Conservation (phyloP, 768 basidiomycete genomes). For the Tremella fuciformis region DNA sequence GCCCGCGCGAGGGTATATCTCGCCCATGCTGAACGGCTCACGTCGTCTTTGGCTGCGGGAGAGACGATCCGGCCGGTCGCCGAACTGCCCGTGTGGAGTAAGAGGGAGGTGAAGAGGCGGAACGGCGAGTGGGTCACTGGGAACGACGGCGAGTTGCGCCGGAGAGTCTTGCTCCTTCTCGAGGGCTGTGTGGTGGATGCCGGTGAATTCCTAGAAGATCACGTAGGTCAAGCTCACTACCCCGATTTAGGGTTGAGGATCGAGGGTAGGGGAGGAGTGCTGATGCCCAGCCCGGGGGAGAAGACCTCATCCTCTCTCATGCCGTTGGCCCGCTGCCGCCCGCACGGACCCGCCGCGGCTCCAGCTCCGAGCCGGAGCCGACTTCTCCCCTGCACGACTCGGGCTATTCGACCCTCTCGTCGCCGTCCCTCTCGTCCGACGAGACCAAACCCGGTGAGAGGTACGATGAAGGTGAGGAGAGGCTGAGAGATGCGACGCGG, state of each 20-base stretch:
- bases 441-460: slow-evolving; percentile 12
- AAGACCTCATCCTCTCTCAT: slow-evolving; percentile 59
- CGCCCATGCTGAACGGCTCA: slow-evolving; percentile 42
- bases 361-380: slow-evolving; percentile 9
- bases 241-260: background rate
- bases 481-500: slow-evolving; percentile 59
- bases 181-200: slow-evolving; percentile 65
- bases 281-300: slow-evolving; percentile 62
- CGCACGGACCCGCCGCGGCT: background rate
- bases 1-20: slow-evolving; percentile 44
- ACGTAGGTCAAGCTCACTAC: slow-evolving; percentile 65
- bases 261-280: background rate
- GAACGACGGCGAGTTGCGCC: slow-evolving; percentile 17
- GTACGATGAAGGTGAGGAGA: slow-evolving; percentile 1
- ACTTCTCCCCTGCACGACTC: slow-evolving; percentile 19
- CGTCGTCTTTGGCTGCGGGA: slow-evolving; percentile 20
- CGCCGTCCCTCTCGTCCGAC: slow-evolving; percentile 12
- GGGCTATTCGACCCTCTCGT: slow-evolving; percentile 28
- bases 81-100: slow-evolving; percentile 41
- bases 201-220: slow-evolving; percentile 63
- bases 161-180: slow-evolving; percentile 57
- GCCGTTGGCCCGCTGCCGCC: slow-evolving; percentile 46
- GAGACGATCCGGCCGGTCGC: slow-evolving; percentile 23
- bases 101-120: slow-evolving; percentile 28
- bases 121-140: slow-evolving; percentile 35